These are phyloP conservation scores for Malus orientalis DNA, from an alignment of 306 rosid species.

Conservation along the genomic window DNA sequence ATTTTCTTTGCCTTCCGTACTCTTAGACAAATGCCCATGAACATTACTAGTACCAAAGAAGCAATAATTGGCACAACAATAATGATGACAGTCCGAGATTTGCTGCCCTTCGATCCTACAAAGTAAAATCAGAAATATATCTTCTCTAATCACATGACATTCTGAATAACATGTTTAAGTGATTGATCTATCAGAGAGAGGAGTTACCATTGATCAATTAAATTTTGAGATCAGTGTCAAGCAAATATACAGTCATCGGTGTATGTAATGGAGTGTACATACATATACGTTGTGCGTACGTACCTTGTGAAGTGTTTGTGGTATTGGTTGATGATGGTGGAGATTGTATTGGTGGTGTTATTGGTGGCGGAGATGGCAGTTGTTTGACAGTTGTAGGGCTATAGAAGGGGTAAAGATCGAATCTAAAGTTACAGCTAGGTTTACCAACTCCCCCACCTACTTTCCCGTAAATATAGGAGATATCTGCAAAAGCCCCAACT, in stretches of 20 bases:
- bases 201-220: no score
- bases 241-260: no score
- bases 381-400: neutral
- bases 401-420: neutral
- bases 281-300: neutral
- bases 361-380: neutral
- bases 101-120: constrained; percentile 27
- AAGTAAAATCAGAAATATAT: neutral
- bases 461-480: neutral
- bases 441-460: neutral
- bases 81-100: neutral
- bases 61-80: constrained; percentile 17
- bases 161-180: neutral
- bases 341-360: no score
- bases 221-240: no score
- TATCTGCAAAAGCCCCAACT: neutral
- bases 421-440: neutral
- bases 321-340: neutral
- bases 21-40: constrained; percentile 12
- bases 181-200: no score
- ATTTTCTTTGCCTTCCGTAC: constrained; percentile 1
- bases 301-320: neutral
- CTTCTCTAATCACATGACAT: neutral
- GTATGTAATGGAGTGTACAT: no score
- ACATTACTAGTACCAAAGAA: constrained; percentile 3